Base-by-base conservation (phyloP, 192 early-diverging fungal genomes). In the Physocladia obscura region DNA sequence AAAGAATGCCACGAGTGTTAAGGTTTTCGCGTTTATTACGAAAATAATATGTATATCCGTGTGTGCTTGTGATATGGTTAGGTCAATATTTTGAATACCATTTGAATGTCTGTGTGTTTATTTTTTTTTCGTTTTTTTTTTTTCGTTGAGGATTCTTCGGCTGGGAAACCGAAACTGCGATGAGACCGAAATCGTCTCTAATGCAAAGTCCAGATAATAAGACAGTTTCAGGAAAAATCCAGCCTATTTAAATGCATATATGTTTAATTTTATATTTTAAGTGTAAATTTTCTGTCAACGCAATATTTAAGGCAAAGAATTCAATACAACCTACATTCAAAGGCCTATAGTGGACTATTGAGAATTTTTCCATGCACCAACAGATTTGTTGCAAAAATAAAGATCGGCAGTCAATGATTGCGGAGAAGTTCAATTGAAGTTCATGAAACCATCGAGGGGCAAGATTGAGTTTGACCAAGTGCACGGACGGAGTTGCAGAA, bases 161-260 rank as follows among this genome's bases (percentile, higher is more conserved):
- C n/a, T n/a, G n/a, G n/a, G n/a, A n/a, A n/a, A n/a, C n/a, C n/a
- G n/a, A n/a, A n/a, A n/a, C n/a, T n/a, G n/a, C n/a, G n/a, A n/a
- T n/a, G n/a, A 55, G 51, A 50, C 21, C 15, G 24, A 64, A 64
- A 49, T 80, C 78, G 17, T 49, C 36, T 40, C 70, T 35, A 17
- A 80, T 17, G 35, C 59, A 72, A 36, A 75, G 49, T 5, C 69
- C 69, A 13, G 70, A 67, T 17, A 69, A 49, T 5, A 80, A 58
- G 2, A 74, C 68, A 2, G 75, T 75, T 57, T 80, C 78, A 5
- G 78, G 54, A 56, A 71, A 74, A 24, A 58, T 35, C 78, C 78
- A 80, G 26, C 78, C 71, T n/a, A n/a, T 55, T 19, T 15, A 6
- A 57, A 35, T 13, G 13, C 24, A 22, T 39, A 1, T 35, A 35